Evolutionary conservation across 768 basidiomycete genomes (phyloP).

Genomic region (Leucosporidium creatinivorum): DNA sequence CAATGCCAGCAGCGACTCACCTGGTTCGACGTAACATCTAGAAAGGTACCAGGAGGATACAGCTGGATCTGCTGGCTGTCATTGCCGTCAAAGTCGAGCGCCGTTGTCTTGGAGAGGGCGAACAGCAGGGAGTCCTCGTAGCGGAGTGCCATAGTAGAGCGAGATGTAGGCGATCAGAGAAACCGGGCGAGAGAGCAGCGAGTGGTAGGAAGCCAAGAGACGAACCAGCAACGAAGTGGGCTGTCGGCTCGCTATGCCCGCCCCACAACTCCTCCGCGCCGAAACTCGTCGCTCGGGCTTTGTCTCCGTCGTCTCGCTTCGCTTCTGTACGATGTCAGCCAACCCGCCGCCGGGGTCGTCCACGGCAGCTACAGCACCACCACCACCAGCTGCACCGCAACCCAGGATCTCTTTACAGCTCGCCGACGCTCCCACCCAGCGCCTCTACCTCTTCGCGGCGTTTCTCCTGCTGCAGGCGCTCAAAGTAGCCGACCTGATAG

Average conservation of each 20-base stretch:
- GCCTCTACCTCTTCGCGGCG: slow-evolving; percentile 18
- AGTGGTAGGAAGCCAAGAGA: too few species aligned
- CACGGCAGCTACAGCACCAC: not conserved
- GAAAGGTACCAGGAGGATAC: slow-evolving; percentile 14
- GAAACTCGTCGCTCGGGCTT: too few species aligned
- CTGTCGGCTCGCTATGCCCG: too few species aligned
- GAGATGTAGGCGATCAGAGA: not conserved
- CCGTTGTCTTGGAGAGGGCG: slow-evolving; percentile 30
- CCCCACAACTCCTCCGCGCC: too few species aligned
- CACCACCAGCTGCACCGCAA: not conserved
- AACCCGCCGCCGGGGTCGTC: too few species aligned
- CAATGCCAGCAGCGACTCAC: too few species aligned
- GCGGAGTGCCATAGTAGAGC: not conserved
- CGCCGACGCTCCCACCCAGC: slow-evolving; percentile 22
- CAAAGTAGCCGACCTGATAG: slow-evolving; percentile 15
- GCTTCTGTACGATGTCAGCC: slow-evolving; percentile 40
- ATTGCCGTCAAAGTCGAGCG: slow-evolving; percentile 35
- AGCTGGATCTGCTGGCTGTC: slow-evolving; percentile 9
- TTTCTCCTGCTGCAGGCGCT: slow-evolving; percentile 22
- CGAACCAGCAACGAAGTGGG: too few species aligned
- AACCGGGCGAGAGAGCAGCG: too few species aligned
- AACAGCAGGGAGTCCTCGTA: slow-evolving; percentile 20
- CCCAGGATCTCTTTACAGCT: slow-evolving; percentile 12
- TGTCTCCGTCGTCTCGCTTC: too few species aligned
- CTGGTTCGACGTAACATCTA: slow-evolving; percentile 32